phyloP scores from a whole-genome alignment of 1,139 yeast species.

The Nakaseomyces glabratus region DNA sequence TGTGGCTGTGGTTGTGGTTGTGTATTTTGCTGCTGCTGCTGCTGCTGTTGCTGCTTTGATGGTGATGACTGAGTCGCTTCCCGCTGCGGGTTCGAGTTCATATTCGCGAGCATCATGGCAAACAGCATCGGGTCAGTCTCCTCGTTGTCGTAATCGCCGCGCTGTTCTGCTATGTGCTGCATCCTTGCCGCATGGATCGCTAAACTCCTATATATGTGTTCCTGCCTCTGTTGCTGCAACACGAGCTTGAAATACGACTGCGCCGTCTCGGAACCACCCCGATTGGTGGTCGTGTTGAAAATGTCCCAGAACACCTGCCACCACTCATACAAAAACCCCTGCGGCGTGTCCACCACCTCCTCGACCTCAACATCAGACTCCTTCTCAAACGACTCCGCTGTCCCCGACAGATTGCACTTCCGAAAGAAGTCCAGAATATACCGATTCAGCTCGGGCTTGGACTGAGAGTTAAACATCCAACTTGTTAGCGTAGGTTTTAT shows the following conservation, averaged over 20 bases:
- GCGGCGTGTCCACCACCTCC: constrained; percentile 59
- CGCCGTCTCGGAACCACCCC: constrained; percentile 54
- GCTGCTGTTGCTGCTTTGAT: constrained; percentile 16
- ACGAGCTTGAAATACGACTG: constrained; percentile 67
- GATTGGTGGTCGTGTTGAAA: constrained; percentile 67
- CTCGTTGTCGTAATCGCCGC: constrained; percentile 22
- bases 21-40: constrained; percentile 9
- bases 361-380: constrained; percentile 47
- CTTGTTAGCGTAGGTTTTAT: too few relatives aligned
- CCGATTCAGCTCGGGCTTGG: constrained; percentile 59
- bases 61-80: constrained; percentile 10
- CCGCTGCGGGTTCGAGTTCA: background rate
- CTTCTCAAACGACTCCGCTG: constrained; percentile 62
- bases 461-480: too few relatives aligned
- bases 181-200: constrained; percentile 36
- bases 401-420: constrained; percentile 60
- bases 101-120: constrained; percentile 12
- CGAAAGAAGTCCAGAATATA: constrained; percentile 80
- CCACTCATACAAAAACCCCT: constrained; percentile 86
- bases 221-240: constrained; percentile 53
- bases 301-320: constrained; percentile 97
- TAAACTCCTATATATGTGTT: constrained; percentile 41
- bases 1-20: constrained; percentile 8
- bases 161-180: constrained; percentile 27
- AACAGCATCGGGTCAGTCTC: constrained; percentile 18